Conservation (phyloP, 257 asterid species). For the Eustoma russellianum region DNA sequence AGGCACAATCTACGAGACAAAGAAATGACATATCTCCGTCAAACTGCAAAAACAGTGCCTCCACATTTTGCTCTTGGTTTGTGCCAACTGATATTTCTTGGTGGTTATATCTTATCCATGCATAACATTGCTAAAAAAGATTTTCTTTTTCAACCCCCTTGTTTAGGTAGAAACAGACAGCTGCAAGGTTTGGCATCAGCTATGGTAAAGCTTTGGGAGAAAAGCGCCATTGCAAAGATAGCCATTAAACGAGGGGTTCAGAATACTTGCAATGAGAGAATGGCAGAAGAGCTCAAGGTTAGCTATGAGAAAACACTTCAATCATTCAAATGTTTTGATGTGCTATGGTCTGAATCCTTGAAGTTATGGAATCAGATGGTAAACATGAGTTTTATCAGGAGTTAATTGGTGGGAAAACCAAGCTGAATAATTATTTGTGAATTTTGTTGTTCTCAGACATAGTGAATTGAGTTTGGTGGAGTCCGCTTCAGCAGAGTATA, state of each 20-base stretch:
- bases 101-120: background rate
- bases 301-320: background rate
- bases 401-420: too few species aligned
- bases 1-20: slow-evolving; percentile 39
- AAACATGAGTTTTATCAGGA: too few species aligned
- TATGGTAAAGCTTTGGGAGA: slow-evolving; percentile 84
- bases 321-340: background rate
- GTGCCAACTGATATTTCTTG: slow-evolving; percentile 9
- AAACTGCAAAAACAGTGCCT: slow-evolving; percentile 59
- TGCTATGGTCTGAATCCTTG: too few species aligned
- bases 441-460: too few species aligned
- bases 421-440: too few species aligned
- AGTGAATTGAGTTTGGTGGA: too few species aligned
- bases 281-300: slow-evolving; percentile 97
- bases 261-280: slow-evolving; percentile 75
- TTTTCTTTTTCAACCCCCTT: background rate
- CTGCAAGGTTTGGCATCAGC: slow-evolving; percentile 85
- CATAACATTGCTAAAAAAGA: background rate
- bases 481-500: too few species aligned
- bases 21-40: slow-evolving; percentile 71
- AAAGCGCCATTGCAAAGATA: slow-evolving; percentile 68
- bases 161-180: slow-evolving; percentile 71
- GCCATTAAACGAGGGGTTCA: slow-evolving; percentile 87
- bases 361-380: too few species aligned
- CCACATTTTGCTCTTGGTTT: slow-evolving; percentile 93